A percentile compares a stretch with the other conserved stretches of the same genome.
These are phyloP conservation scores for Aureobasidium sp. DNA, from an alignment of 2,329 filamentous ascomycete species.

Conservation along the genomic window DNA sequence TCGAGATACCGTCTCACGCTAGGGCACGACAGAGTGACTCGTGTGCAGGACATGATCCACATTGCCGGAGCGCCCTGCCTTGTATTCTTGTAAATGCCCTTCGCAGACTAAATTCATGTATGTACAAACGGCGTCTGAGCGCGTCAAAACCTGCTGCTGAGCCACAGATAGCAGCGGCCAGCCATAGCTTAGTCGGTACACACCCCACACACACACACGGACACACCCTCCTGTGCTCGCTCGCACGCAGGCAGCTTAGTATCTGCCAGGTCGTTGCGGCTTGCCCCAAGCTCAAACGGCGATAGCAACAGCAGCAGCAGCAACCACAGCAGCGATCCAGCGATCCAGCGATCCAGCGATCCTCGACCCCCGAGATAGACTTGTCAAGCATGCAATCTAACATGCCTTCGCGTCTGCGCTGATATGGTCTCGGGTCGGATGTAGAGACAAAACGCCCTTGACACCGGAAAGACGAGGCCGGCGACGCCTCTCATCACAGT, in stretches of 20 bases:
- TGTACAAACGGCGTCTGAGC: constrained; percentile 9
- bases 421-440: constrained; percentile 11
- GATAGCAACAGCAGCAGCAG: constrained; percentile 2
- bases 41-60: constrained; percentile 14
- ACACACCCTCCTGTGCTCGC: not conserved
- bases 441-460: not conserved
- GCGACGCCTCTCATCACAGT: constrained; percentile 6
- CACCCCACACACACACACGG: not conserved
- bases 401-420: not conserved
- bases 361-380: constrained; percentile 5
- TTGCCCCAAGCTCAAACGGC: constrained; percentile 10
- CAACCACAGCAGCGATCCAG: not conserved
- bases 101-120: constrained; percentile 13
- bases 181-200: not conserved
- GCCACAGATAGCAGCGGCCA: constrained; percentile 11
- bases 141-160: constrained; percentile 13
- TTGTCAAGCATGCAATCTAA: constrained; percentile 4
- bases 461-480: constrained; percentile 11
- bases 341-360: constrained; percentile 9
- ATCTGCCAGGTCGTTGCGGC: constrained; percentile 9
- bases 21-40: constrained; percentile 18
- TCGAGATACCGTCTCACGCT: constrained; percentile 15
- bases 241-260: constrained; percentile 6
- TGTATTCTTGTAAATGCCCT: constrained; percentile 14
- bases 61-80: constrained; percentile 13